Conservation (phyloP, 148 eudicot species). For the Hydrangea macrophylla region DNA sequence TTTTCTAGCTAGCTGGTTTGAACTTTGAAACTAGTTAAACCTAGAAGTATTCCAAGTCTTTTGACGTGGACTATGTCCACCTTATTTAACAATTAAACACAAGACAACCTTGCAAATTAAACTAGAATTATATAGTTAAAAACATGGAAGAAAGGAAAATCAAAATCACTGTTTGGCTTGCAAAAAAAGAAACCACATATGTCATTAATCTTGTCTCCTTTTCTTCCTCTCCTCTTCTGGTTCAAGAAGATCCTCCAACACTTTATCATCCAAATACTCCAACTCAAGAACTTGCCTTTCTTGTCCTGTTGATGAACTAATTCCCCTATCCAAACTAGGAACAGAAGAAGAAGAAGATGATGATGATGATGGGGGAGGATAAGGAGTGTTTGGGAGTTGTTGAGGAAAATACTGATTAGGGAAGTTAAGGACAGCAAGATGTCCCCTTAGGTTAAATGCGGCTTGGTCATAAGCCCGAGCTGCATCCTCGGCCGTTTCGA, state of each 20-base stretch:
- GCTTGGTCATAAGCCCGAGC: conserved; percentile 60
- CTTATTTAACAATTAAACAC: too few species aligned
- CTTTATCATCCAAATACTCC: conserved; percentile 53
- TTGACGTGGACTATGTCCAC: too few species aligned
- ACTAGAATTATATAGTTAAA: not conserved
- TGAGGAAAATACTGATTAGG: conserved; percentile 47
- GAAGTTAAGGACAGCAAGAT: conserved; percentile 49
- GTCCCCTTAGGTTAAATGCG: conserved; percentile 52
- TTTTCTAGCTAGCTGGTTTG: too few species aligned
- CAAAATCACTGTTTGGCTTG: too few species aligned
- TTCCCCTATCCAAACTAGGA: conserved; percentile 2
- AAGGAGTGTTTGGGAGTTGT: conserved; percentile 16
- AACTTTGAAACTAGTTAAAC: too few species aligned
- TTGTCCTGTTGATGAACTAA: conserved; percentile 12
- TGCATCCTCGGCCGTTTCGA: conserved; percentile 37
- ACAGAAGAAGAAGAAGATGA: conserved; percentile 4
- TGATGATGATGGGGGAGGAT: conserved; percentile 9
- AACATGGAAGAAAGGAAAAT: too few species aligned
- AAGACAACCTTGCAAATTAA: not conserved
- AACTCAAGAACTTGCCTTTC: conserved; percentile 49
- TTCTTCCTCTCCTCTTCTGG: conserved; percentile 27
- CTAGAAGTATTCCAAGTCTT: too few species aligned
- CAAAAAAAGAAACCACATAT: not conserved
- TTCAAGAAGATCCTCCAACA: conserved; percentile 64
- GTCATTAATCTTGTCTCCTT: not conserved